These are phyloP conservation scores for Sporothrix schenckii DNA, from an alignment of 2,329 filamentous ascomycete species.

Conservation along the genomic window DNA sequence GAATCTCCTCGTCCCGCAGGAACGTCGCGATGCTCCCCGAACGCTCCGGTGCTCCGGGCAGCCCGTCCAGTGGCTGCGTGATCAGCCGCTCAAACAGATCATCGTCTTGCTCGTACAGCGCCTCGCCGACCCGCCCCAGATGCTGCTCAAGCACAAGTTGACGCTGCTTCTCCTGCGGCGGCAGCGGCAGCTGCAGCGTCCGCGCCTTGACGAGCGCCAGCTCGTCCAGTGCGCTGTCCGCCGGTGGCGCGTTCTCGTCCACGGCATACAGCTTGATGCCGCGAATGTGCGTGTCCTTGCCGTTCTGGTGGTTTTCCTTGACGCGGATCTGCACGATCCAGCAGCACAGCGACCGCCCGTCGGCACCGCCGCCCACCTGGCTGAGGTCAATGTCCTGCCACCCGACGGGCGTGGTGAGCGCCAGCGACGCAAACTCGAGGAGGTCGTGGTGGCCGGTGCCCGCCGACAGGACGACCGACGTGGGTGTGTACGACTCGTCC, in stretches of 20 bases:
- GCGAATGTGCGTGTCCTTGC: conserved; percentile 96
- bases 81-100: conserved; percentile 43
- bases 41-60: conserved; percentile 40
- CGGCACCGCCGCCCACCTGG: conserved; percentile 59
- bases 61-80: conserved; percentile 39
- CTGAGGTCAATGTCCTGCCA: conserved; percentile 82
- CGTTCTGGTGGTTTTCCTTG: conserved; percentile 97
- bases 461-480: conserved; percentile 83
- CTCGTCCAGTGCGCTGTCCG: conserved; percentile 44
- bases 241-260: conserved; percentile 53
- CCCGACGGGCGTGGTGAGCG: conserved; percentile 75
- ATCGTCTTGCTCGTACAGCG: conserved; percentile 41
- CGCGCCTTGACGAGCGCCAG: conserved; percentile 42
- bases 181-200: conserved; percentile 34
- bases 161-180: conserved; percentile 29
- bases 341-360: conserved; percentile 76
- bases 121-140: conserved; percentile 31
- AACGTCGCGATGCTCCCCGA: conserved; percentile 46
- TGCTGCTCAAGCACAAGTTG: background rate
- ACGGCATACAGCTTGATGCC: conserved; percentile 83
- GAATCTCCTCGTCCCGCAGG: conserved; percentile 50
- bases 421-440: conserved; percentile 81
- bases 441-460: conserved; percentile 91
- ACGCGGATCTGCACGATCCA: conserved; percentile 90
- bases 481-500: conserved; percentile 96